Percentiles rank a stretch among this genome's conserved stretches.
phyloP scores from a whole-genome alignment of 2,329 filamentous ascomycete species.

The Colletotrichum sp. region DNA sequence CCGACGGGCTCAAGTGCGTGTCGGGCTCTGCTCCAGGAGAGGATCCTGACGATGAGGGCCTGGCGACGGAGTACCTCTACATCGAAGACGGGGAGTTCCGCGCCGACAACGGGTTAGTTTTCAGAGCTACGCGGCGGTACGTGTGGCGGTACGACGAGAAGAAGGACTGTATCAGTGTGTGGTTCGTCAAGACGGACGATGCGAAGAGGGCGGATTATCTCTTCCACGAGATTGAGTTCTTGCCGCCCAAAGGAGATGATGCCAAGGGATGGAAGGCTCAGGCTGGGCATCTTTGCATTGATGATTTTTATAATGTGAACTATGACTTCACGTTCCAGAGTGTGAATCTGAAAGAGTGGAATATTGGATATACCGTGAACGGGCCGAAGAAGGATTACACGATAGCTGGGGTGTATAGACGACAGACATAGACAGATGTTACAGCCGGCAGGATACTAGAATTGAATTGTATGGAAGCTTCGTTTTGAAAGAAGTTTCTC shows the following conservation, averaged over 20 bases:
- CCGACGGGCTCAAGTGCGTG: constrained; percentile 49
- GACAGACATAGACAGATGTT: constrained; percentile 27
- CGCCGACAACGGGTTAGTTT: constrained; percentile 59
- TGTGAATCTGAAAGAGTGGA: constrained; percentile 63
- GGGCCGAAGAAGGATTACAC: constrained; percentile 79
- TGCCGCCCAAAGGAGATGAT: constrained; percentile 35
- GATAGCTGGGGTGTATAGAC: constrained; percentile 58
- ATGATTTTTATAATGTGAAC: constrained; percentile 73
- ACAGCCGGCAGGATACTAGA: not conserved
- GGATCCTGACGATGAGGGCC: constrained; percentile 30
- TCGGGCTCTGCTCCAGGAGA: constrained; percentile 15
- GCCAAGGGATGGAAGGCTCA: constrained; percentile 64
- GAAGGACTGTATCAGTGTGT: constrained; percentile 68
- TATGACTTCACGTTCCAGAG: constrained; percentile 71
- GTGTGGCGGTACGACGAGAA: constrained; percentile 73
- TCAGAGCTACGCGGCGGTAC: constrained; percentile 70
- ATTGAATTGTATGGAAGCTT: not conserved
- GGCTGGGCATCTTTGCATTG: constrained; percentile 72
- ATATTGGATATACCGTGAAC: constrained; percentile 67
- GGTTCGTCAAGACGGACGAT: constrained; percentile 74
- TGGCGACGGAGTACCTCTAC: constrained; percentile 69
- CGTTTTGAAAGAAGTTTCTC: not conserved
- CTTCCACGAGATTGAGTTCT: constrained; percentile 76
- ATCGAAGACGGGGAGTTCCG: constrained; percentile 71
- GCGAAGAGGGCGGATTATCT: constrained; percentile 70